phyloP scores from a whole-genome alignment of 2,329 filamentous ascomycete genomes.

The Colletotrichum echinochloae region DNA sequence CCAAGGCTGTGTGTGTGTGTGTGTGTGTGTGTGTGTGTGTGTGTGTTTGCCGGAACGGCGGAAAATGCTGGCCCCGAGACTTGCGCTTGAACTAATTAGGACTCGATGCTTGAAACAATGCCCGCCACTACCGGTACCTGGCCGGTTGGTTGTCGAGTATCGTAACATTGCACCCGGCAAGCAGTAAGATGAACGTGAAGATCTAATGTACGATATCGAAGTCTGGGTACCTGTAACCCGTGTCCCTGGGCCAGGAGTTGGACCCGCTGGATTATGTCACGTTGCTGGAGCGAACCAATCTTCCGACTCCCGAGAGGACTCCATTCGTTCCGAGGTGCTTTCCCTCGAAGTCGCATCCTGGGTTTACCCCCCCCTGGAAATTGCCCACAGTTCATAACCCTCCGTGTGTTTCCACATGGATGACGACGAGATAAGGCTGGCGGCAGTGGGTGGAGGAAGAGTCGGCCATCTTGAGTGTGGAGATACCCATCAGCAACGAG shows the following conservation, averaged over 20 bases:
- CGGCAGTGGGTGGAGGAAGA: neutral
- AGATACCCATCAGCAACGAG: neutral
- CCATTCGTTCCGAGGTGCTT: constrained; percentile 21
- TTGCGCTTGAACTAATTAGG: neutral
- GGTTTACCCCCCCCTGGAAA: constrained; percentile 10
- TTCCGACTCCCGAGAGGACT: constrained; percentile 1
- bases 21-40: too few relatives aligned
- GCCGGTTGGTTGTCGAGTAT: neutral
- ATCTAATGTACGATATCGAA: constrained; percentile 22
- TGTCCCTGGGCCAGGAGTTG: neutral
- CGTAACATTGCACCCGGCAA: neutral
- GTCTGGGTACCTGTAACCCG: neutral
- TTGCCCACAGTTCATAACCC: constrained; percentile 3
- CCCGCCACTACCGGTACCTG: neutral
- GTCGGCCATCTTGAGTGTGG: constrained; percentile 8
- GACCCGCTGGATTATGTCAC: neutral
- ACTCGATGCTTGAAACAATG: neutral
- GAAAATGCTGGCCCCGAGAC: neutral
- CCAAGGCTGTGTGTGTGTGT: neutral
- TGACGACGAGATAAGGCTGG: constrained; percentile 26
- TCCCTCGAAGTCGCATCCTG: neutral
- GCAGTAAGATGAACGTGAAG: constrained; percentile 25
- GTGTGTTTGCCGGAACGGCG: neutral
- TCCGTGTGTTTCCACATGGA: constrained; percentile 32
- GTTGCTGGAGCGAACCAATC: neutral